Evolutionary conservation across 1,284 basidiomycete genomes (phyloP), one percentile per base, ranked within the genome.

Genomic region (Microbotryomycetes sp.): DNA sequence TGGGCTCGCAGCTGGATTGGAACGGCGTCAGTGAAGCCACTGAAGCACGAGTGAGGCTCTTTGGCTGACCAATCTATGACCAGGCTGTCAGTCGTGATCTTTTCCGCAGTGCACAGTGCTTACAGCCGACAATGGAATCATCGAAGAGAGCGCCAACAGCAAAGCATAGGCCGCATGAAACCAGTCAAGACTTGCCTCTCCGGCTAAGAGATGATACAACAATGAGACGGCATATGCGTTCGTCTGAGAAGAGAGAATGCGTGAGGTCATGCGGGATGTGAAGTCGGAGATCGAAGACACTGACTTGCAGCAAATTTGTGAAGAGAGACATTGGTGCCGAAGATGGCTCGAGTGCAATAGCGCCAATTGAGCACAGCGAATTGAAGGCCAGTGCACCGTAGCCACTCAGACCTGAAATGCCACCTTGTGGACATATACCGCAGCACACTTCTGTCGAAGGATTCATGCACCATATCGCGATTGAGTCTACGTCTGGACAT

Each of bases 141-240:
- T 64, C 9, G 85, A 80, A 7, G 85, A 84, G 57, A 84, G 76
- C 1, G 79, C 78, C 41, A 87, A 77, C 74, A 83, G 79, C 45
- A 82, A 50, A 3, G 84, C 79, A 65, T 83, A 81, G 0, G 80
- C 82, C 0, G 80, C 79, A 35, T 87, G 80, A 9, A 87, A 85
- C 2, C 79, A 77, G 54, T 81, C 63, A 3, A 60, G 52, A 5
- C 48, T 58, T 27, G 45, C 29, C n/a, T 56, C 41, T 21, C 57
- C 29, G 2, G 52, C 51, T n/a, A 58, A 23, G 3, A 57, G 31
- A 23, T 57, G 60, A 2, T 59, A 52, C 0, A 64, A 51, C 1
- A 60, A 41, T 3, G 54, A 52, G 4, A 63, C 27, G 3, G 63
- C 53, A 13, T 65, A 65, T 4, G 63, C 63, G 21, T 61, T 51